Evolutionary conservation across 2,329 filamentous ascomycete genomes (phyloP).

Genomic region (Sphaerulina musiva): DNA sequence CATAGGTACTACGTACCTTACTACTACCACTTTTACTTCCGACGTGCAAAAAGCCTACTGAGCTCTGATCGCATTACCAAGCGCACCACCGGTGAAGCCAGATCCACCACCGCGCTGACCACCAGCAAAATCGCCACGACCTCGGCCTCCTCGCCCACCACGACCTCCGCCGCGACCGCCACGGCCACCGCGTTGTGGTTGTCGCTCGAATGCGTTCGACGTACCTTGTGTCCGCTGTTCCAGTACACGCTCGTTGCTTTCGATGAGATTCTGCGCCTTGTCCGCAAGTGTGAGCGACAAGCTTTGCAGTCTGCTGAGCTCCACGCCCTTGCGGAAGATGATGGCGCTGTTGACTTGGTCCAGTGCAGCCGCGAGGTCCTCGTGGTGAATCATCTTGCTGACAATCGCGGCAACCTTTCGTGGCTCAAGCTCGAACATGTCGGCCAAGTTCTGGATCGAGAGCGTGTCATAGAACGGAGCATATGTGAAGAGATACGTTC

Average conservation of each 20-base stretch:
- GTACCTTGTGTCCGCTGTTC: slow-evolving; percentile 96
- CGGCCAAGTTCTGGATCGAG: slow-evolving; percentile 72
- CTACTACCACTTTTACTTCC: too few relatives aligned
- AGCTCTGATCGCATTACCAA: slow-evolving; percentile 54
- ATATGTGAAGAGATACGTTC: slow-evolving; percentile 98
- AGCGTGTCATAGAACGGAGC: slow-evolving; percentile 98
- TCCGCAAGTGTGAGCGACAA: slow-evolving; percentile 88
- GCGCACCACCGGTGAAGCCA: slow-evolving; percentile 73
- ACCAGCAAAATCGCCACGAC: slow-evolving; percentile 63
- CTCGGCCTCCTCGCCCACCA: slow-evolving; percentile 53
- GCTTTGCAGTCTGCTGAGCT: slow-evolving; percentile 91
- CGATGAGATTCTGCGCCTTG: slow-evolving; percentile 92
- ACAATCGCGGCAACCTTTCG: slow-evolving; percentile 91
- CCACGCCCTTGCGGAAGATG: slow-evolving; percentile 99
- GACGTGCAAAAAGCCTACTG: slow-evolving; percentile 29
- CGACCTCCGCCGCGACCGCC: slow-evolving; percentile 56
- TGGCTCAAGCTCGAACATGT: slow-evolving; percentile 90
- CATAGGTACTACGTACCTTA: neutral
- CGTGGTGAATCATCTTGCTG: slow-evolving; percentile 99
- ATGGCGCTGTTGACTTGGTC: slow-evolving; percentile 97
- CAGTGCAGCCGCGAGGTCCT: slow-evolving; percentile 89
- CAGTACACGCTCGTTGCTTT: slow-evolving; percentile 93
- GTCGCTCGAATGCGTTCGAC: slow-evolving; percentile 88
- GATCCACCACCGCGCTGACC: slow-evolving; percentile 35
- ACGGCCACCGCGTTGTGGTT: slow-evolving; percentile 67